Evolutionary conservation across 805 yeast species (phyloP), one percentile per base, ranked within the genome.

Genomic region (Yarrowia bubula): DNA sequence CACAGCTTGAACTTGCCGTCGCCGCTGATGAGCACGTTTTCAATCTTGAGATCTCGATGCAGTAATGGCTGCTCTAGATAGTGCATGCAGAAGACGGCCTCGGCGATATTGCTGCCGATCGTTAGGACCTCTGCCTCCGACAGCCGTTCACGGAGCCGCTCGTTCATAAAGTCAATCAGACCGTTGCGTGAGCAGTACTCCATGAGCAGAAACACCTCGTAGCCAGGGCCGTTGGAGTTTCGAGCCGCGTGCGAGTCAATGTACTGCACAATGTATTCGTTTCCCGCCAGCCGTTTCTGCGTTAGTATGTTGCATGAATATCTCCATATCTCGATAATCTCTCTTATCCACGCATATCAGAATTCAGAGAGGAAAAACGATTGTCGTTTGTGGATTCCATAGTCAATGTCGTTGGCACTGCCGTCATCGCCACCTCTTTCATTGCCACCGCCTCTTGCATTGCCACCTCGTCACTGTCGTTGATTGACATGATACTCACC

Each of bases 201-300:
- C 98, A 93, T 95, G 69, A 93, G 79, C 47, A 93, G 84, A 65
- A 93, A 79, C 8, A 95, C 98, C 76, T 93, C 98, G 74, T 90
- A 95, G 0, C 84, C 84, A 9, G 75, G 74, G 33, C 71, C 68
- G 47, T 72, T 66, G 35, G 73, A 69, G 75, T 88, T 77, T 70
- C 96, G 81, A 11, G 96, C 86, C 7, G 99, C 99, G 77, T 95
- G 97, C 2, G 97, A 90, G 75, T 95, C 99, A 62, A 92, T 89
- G 75, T 95, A 95, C 2, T 90, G 86, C 1, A 95, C 99, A 67
- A 95, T 86, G 73, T 87, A 86, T 51, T 83, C 82, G 69, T 89
- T 84, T 8, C 96, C 96, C 67, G 86, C 80, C 38, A 95, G 79
- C 32, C 96, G 80, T 76, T 90, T 89, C 58, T 51, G 58, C 1